Base-by-base conservation (phyloP, 768 basidiomycete genomes). In the Royoungia palumana region DNA sequence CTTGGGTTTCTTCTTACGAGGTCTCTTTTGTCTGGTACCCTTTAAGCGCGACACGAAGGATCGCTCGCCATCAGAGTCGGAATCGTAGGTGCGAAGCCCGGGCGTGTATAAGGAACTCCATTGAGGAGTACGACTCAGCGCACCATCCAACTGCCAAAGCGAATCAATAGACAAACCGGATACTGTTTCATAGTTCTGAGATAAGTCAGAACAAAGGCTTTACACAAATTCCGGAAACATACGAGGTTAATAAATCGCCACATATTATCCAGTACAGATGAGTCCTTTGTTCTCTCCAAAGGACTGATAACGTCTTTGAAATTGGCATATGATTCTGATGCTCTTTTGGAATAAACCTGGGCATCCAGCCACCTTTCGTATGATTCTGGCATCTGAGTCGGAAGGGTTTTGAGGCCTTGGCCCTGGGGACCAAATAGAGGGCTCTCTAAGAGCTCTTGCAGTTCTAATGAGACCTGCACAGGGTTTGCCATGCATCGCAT, bases 361-460 rank as follows among this genome's bases (percentile, higher is more conserved):
- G 88, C 87, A 53, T 87, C 82, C 2, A 80, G 61, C 87, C 88
- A 92, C 41, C 60, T 58, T 47, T 84, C 77, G 52, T 81, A 87
- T 35, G 75, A 75, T 43, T 79, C 76, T 5, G 85, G 80, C 73
- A 81, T 81, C 39, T 73, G 61, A 32, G 75, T 78, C 14, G 72
- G 64, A 32, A 71, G 66, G 7, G 68, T 65, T 60, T 73, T 80
- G 77, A 81, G 85, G 22, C 62, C 60, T 37, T 78, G 71, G 34
- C 77, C 79, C 13, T 82, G 76, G 4, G 77, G 67, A 2, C 79
- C 79, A 34, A 83, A 68, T 28, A 92, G 66, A 2, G 84, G 80
- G 14, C 71, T 69, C 45, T 86, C 83, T 13, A 93, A 66, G 22
- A 87, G 62, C 36, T 83, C 79, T 58, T 81, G 81, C 7, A 90